Percentiles rank a stretch among this genome's conserved stretches.
Conservation (phyloP, 2,329 filamentous ascomycete species). For the Aspergillus felis region DNA sequence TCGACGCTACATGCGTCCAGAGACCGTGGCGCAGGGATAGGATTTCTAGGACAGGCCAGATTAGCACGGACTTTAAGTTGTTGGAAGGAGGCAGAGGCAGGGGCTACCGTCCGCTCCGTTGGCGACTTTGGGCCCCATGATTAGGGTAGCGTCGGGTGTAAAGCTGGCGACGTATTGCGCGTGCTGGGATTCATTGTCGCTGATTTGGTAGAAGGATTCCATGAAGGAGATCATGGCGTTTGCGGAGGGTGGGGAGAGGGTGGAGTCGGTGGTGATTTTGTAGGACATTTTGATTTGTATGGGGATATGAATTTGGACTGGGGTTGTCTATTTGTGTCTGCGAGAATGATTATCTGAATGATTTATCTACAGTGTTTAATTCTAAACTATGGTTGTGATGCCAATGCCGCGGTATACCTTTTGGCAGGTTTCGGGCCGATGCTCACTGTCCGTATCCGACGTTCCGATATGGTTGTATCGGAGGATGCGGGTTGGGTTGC, state of each 20-base stretch:
- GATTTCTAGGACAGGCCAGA: slow-evolving; percentile 23
- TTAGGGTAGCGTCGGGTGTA: slow-evolving; percentile 33
- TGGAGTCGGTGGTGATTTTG: slow-evolving; percentile 23
- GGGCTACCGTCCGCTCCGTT: slow-evolving; percentile 27
- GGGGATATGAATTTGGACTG: background rate
- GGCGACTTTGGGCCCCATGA: slow-evolving; percentile 36
- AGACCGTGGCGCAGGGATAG: slow-evolving; percentile 30
- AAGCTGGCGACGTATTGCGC: slow-evolving; percentile 34
- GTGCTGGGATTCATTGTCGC: slow-evolving; percentile 33
- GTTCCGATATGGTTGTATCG: slow-evolving; percentile 1
- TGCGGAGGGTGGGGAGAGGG: slow-evolving; percentile 23
- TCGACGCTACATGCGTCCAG: slow-evolving; percentile 34
- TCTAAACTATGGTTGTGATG: slow-evolving; percentile 3
- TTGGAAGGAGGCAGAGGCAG: no score
- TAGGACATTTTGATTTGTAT: slow-evolving; percentile 27
- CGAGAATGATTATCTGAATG: background rate
- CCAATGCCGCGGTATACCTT: background rate
- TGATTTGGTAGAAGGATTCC: slow-evolving; percentile 34
- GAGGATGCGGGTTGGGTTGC: background rate
- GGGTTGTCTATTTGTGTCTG: no score
- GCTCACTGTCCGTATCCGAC: slow-evolving; percentile 10
- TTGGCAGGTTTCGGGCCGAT: slow-evolving; percentile 12
- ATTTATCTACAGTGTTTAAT: background rate
- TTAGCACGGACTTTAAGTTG: background rate
- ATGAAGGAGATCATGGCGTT: slow-evolving; percentile 29